Evolutionary conservation across 2,329 filamentous ascomycete species (phyloP), one percentile per base, ranked within the genome.

Genomic region (Ophiostoma triangulosporum): DNA sequence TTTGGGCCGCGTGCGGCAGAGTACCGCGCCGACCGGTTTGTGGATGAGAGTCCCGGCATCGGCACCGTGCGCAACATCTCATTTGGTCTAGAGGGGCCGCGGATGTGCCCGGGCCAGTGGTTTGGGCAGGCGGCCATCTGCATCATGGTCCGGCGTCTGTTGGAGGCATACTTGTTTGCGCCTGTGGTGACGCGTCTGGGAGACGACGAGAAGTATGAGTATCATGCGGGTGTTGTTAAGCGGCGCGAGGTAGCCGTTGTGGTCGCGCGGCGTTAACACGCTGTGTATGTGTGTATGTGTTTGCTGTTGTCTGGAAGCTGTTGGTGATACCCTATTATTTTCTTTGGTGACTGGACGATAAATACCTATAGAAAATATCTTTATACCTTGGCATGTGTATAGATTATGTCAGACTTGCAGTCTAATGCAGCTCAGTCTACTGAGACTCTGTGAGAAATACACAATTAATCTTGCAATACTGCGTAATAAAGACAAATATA

Each of bases 41-140:
- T 43, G 38, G 7, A 24, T 20, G 38, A 43, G 20, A 43, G 38
- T 14, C 38, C 38, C 20, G 38, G n/a, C 15, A 6, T 43, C 20
- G 38, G 38, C 1, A 43, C 38, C 9, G 9, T 17, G 24, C 43
- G 53, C 17, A 50, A 54, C 33, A 51, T 56, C 15, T 36, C 51
- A 2, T 56, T 53, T 26, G 54, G 54, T 20, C 51, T 56, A 12
- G 22, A 56, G 26, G 54, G 51, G 2, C 54, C 54, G 6, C 54
- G 52, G 12, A 48, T 43, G 31, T 56, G 54, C 38, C 54, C 54
- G 3, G 54, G 54, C 7, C 46, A 48, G 17, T 54, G 54, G 51
- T 54, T 48, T 20, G 52, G 48, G 17, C 51, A 53, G 32, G 54
- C 48, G 32, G 51, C 51, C 17, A 56, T 56, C 9, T 56, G 54